These are phyloP conservation scores for Sporisorium sorghi DNA, from an alignment of 1,284 basidiomycete genomes.

Conservation along the genomic window DNA sequence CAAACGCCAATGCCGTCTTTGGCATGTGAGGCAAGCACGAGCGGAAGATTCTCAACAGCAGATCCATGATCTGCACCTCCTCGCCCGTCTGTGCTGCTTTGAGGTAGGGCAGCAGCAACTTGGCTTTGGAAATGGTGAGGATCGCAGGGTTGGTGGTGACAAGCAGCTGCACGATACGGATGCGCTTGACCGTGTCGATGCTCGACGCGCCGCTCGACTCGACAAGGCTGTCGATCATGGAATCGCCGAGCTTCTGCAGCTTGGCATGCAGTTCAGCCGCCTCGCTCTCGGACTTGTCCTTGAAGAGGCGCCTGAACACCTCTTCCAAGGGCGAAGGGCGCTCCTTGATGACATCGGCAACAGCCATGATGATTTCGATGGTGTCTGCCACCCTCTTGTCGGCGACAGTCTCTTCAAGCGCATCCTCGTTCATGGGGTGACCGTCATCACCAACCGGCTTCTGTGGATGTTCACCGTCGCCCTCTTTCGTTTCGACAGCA, in stretches of 20 bases:
- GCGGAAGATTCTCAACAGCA: constrained; percentile 81
- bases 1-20: constrained; percentile 75
- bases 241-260: constrained; percentile 82
- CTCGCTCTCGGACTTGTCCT: constrained; percentile 50
- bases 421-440: constrained; percentile 4
- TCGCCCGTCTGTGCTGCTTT: constrained; percentile 83
- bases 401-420: constrained; percentile 22
- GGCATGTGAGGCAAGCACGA: constrained; percentile 83
- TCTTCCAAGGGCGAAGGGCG: constrained; percentile 85
- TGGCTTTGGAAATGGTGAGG: constrained; percentile 82
- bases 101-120: constrained; percentile 84
- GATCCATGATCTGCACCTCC: constrained; percentile 75
- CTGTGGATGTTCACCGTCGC: not conserved
- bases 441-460: not conserved
- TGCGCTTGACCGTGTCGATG: constrained; percentile 65
- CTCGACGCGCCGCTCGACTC: constrained; percentile 80
- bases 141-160: constrained; percentile 82
- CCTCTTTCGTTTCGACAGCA: constrained; percentile 4
- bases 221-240: constrained; percentile 84
- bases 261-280: constrained; percentile 74
- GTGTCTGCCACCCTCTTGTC: constrained; percentile 71
- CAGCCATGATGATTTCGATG: constrained; percentile 82
- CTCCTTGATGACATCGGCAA: constrained; percentile 83
- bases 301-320: constrained; percentile 75
- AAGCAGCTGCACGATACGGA: constrained; percentile 85